A percentile compares a stretch with the other conserved stretches of the same genome.
These are phyloP conservation scores for Russula griseocarnosa DNA, from an alignment of 768 basidiomycete species.

Conservation along the genomic window DNA sequence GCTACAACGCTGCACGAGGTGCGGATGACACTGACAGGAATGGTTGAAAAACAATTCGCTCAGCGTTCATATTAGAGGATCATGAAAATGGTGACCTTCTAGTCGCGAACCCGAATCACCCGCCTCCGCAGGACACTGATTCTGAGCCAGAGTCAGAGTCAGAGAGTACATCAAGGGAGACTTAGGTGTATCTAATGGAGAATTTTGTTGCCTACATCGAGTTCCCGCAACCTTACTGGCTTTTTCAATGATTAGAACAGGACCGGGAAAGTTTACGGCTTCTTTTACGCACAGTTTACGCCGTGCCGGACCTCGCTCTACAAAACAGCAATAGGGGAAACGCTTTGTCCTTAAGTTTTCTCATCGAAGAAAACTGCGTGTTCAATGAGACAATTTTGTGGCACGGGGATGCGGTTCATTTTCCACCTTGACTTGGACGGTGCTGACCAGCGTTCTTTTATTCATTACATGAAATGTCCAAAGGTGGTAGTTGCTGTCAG, in stretches of 20 bases:
- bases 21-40: constrained; percentile 20
- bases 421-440: too few relatives aligned
- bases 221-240: neutral
- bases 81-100: constrained; percentile 13
- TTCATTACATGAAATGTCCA: neutral
- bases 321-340: neutral
- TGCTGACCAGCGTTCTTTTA: neutral
- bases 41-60: neutral
- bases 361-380: neutral
- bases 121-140: constrained; percentile 1
- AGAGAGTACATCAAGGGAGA: neutral
- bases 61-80: neutral
- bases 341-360: neutral
- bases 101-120: constrained; percentile 26
- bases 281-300: constrained; percentile 19
- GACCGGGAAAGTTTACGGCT: neutral
- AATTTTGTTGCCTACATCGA: neutral
- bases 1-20: constrained; percentile 61
- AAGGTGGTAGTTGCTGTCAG: neutral
- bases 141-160: constrained; percentile 9
- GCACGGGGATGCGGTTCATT: neutral
- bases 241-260: neutral
- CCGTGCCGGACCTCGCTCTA: neutral
- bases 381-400: neutral
- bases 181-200: neutral